These are phyloP conservation scores for Starmerella vaccinii DNA, from an alignment of 805 yeast species.

Conservation along the genomic window DNA sequence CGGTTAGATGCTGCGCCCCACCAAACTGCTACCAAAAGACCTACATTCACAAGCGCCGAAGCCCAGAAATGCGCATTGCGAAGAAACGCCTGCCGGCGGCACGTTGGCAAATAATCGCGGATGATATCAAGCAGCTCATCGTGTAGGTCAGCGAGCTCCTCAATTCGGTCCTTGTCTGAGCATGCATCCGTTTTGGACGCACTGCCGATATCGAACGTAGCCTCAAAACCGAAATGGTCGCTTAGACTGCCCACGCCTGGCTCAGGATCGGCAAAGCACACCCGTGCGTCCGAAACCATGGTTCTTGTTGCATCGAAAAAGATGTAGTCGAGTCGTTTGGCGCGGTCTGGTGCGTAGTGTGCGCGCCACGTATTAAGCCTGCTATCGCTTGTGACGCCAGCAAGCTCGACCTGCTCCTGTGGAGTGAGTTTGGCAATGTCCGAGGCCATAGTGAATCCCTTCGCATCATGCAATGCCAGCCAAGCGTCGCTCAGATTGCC, in stretches of 20 bases:
- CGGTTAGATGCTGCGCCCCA: conserved; percentile 46
- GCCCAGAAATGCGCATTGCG: conserved; percentile 53
- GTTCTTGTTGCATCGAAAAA: conserved; percentile 52
- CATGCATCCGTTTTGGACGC: neutral
- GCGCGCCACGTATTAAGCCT: conserved; percentile 77
- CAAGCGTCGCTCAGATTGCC: conserved; percentile 73
- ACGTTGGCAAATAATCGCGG: conserved; percentile 41
- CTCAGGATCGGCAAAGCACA: conserved; percentile 59
- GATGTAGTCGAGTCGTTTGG: conserved; percentile 85
- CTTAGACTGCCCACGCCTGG: conserved; percentile 68
- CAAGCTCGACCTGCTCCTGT: conserved; percentile 52
- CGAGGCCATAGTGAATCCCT: conserved; percentile 26
- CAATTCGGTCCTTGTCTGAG: neutral
- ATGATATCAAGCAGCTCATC: conserved; percentile 43
- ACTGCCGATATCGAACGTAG: conserved; percentile 20
- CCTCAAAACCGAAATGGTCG: conserved; percentile 73
- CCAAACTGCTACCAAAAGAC: conserved; percentile 44
- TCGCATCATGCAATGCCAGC: conserved; percentile 36
- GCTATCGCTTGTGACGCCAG: conserved; percentile 88
- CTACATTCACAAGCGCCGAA: conserved; percentile 45
- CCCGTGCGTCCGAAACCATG: conserved; percentile 51
- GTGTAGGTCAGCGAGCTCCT: conserved; percentile 29
- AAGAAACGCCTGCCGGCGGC: conserved; percentile 52
- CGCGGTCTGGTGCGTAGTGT: conserved; percentile 45
- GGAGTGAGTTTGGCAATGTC: conserved; percentile 45